These are phyloP conservation scores for Vigna angularis DNA, from an alignment of 306 rosid genomes.

Conservation along the genomic window DNA sequence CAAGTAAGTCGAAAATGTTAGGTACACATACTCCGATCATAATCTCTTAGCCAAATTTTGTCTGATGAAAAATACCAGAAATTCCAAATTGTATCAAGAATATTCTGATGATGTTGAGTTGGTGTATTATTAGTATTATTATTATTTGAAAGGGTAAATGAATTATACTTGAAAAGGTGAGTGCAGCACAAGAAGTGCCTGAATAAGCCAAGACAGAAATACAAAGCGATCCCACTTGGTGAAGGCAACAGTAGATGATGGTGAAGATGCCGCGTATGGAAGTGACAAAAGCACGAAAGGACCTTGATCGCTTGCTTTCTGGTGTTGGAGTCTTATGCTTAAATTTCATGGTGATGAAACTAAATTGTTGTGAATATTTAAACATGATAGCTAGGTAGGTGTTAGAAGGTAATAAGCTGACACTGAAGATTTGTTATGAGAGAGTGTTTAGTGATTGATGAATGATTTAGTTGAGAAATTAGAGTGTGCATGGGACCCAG, in stretches of 20 bases:
- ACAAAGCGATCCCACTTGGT: conserved; percentile 1
- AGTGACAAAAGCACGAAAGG: neutral
- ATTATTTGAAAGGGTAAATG: neutral
- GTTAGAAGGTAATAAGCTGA: neutral
- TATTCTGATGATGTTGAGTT: neutral
- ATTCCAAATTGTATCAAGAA: neutral
- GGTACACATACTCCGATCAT: neutral
- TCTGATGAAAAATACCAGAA: neutral
- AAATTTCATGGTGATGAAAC: neutral
- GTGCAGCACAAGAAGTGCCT: neutral
- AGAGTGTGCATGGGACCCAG: conserved; percentile 47
- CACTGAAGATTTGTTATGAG: neutral
- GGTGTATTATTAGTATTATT: neutral
- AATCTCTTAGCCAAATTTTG: neutral
- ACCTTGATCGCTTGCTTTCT: neutral
- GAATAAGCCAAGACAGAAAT: neutral
- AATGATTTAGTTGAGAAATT: neutral
- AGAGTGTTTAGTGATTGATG: no score
- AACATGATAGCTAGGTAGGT: neutral
- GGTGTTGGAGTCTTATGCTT: neutral
- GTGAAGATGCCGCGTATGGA: neutral
- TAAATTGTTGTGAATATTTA: neutral
- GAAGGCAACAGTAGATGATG: neutral
- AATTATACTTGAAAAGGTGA: neutral
- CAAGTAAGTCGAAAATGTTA: neutral